Evolutionary conservation across 164 flowering plant species (phyloP).

Genomic region (Akebia trifoliata): DNA sequence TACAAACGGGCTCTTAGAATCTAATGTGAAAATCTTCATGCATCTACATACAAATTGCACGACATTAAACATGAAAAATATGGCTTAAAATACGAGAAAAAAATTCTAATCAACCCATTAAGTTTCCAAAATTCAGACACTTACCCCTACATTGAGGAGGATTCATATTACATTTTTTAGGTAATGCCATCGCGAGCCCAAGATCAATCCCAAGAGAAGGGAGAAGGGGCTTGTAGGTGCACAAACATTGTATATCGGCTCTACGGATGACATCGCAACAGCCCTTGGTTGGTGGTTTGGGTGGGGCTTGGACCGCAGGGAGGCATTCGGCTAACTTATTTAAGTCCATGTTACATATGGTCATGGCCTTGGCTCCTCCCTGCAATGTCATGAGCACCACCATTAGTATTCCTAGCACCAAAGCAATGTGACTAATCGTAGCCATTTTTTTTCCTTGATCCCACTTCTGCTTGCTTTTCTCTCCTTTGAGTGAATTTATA

Average conservation of each 20-base stretch:
- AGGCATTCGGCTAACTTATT: slow-evolving; percentile 35
- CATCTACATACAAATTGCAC: too few species aligned
- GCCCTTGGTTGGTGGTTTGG: slow-evolving; percentile 31
- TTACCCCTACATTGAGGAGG: slow-evolving; percentile 36
- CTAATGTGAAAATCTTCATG: too few species aligned
- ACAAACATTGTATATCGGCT: slow-evolving; percentile 46
- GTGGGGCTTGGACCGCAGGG: slow-evolving; percentile 43
- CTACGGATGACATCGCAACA: slow-evolving; percentile 39
- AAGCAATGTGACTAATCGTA: neutral
- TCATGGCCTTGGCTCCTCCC: slow-evolving; percentile 19
- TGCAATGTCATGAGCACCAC: slow-evolving; percentile 15
- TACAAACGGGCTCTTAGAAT: too few species aligned
- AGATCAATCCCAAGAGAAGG: slow-evolving; percentile 46
- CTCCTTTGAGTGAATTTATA: slow-evolving; percentile 4
- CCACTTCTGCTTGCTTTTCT: neutral
- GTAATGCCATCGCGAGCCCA: slow-evolving; percentile 40
- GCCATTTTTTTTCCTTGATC: slow-evolving; percentile 7
- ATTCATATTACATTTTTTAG: slow-evolving; percentile 35
- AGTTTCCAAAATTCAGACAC: neutral
- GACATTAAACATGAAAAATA: too few species aligned
- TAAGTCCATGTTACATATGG: slow-evolving; percentile 43
- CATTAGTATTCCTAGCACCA: slow-evolving; percentile 5
- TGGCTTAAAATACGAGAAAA: too few species aligned
- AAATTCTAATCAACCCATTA: too few species aligned
- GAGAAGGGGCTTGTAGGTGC: slow-evolving; percentile 37